These are phyloP conservation scores for Claviceps sp. DNA, from an alignment of 2,329 filamentous ascomycete genomes.

Conservation along the genomic window DNA sequence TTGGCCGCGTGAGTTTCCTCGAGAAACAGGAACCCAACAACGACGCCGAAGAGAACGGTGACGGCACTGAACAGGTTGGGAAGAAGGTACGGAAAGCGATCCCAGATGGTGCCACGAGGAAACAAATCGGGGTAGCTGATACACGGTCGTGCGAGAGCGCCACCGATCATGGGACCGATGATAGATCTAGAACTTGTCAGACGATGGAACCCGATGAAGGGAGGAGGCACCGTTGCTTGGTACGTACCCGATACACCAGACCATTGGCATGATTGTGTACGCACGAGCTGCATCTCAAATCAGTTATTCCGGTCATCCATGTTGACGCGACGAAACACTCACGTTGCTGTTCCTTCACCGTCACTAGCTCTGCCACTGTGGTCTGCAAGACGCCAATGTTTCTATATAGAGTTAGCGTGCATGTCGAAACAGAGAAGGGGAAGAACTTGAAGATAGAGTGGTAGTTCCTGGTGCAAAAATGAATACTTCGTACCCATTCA, in stretches of 20 bases:
- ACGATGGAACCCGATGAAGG: background rate
- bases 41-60: constrained; percentile 63
- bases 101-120: constrained; percentile 61
- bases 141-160: constrained; percentile 76
- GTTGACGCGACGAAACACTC: constrained; percentile 20
- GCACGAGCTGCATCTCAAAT: constrained; percentile 52
- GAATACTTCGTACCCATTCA: constrained; percentile 62
- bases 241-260: constrained; percentile 85
- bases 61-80: constrained; percentile 81
- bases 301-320: background rate
- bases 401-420: constrained; percentile 25
- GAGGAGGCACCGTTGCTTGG: background rate
- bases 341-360: constrained; percentile 86
- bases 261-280: constrained; percentile 94
- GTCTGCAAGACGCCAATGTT: constrained; percentile 95
- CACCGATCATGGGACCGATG: constrained; percentile 81
- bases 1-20: constrained; percentile 87
- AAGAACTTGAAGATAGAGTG: too few species aligned
- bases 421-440: too few species aligned
- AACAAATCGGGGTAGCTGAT: constrained; percentile 69
- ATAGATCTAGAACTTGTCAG: constrained; percentile 51
- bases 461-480: too few species aligned
- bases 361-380: constrained; percentile 87
- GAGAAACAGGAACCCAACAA: constrained; percentile 71
- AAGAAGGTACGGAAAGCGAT: constrained; percentile 76